Evolutionary conservation across 768 basidiomycete genomes (phyloP).

Genomic region (Pisolithus orientalis): DNA sequence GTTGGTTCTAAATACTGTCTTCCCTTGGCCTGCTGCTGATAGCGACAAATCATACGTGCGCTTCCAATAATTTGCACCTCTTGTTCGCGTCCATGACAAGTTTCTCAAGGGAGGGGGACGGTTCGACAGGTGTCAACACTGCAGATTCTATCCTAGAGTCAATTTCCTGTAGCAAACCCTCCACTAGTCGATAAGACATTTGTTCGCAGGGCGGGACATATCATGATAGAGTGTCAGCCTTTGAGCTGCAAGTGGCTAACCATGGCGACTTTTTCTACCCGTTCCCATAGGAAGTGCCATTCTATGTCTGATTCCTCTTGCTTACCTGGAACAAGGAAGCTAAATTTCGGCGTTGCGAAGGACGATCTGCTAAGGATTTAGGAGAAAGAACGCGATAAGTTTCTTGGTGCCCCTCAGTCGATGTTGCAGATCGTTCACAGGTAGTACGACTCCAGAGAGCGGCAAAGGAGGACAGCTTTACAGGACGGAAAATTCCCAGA

Average conservation of each 20-base stretch:
- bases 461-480: conserved; percentile 8
- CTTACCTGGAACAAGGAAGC: not conserved
- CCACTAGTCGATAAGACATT: not conserved
- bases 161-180: not conserved
- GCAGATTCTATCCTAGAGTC: not conserved
- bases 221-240: not conserved
- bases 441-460: conserved; percentile 15
- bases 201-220: not conserved
- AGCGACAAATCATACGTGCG: not conserved
- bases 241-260: not conserved
- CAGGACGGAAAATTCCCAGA: conserved; percentile 6
- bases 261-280: not conserved
- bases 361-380: not conserved
- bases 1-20: not conserved
- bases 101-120: not conserved
- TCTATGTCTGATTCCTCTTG: not conserved
- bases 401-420: not conserved
- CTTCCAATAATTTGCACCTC: not conserved
- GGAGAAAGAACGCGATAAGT: not conserved
- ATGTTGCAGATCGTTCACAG: conserved; percentile 27
- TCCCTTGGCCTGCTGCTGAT: not conserved
- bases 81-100: not conserved
- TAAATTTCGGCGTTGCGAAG: not conserved
- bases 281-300: not conserved
- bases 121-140: not conserved